Conservation (phyloP, 202 grass and related monocot genomes). For the Carex arenaria region DNA sequence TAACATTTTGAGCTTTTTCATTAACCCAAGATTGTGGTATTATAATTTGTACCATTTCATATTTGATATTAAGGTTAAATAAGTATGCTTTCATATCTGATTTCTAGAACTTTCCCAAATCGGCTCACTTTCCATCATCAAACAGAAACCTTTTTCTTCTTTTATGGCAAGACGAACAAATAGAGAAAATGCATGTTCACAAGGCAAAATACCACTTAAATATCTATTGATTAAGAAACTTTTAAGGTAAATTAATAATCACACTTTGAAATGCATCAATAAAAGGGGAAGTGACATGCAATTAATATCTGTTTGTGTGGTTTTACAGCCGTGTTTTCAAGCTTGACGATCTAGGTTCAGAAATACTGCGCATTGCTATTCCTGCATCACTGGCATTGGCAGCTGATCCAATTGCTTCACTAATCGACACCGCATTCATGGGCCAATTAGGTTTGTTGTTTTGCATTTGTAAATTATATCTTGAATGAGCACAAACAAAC, state of each 20-base stretch:
- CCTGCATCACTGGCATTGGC: slow-evolving; percentile 84
- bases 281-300: not conserved
- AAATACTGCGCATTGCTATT: slow-evolving; percentile 74
- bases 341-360: slow-evolving; percentile 74
- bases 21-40: not conserved
- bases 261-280: not conserved
- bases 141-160: not conserved
- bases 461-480: not conserved
- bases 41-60: not conserved
- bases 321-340: slow-evolving; percentile 71
- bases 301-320: not conserved
- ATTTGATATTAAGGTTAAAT: not conserved
- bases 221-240: not conserved
- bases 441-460: slow-evolving; percentile 64
- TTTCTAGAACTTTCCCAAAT: not conserved
- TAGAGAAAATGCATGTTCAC: not conserved
- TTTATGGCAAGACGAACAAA: not conserved
- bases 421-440: slow-evolving; percentile 92
- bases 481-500: not conserved
- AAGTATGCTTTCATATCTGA: not conserved
- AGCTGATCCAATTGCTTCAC: slow-evolving; percentile 83
- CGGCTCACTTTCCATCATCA: slow-evolving; percentile 1
- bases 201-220: not conserved
- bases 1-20: not conserved
- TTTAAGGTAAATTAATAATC: not conserved